These are phyloP conservation scores for Serendipita sp. DNA, from an alignment of 768 basidiomycete genomes.

Conservation along the genomic window DNA sequence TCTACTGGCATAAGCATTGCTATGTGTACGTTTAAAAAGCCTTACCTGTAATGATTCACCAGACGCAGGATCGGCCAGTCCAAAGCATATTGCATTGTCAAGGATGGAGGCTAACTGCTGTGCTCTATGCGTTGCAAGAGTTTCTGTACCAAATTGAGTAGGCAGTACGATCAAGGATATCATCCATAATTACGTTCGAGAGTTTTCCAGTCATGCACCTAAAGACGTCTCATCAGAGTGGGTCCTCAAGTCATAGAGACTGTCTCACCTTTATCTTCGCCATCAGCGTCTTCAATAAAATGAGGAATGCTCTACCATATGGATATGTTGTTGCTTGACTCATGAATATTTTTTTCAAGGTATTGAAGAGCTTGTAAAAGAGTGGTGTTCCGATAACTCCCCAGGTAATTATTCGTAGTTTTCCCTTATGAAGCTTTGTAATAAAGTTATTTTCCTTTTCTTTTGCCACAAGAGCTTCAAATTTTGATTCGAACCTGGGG, in stretches of 20 bases:
- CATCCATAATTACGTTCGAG: constrained; percentile 38
- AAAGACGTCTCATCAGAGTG: too few species aligned
- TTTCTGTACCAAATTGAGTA: too few species aligned
- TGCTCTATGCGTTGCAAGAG: constrained; percentile 17
- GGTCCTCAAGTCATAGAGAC: too few species aligned
- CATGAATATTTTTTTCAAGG: constrained; percentile 32
- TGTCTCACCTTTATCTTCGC: constrained; percentile 35
- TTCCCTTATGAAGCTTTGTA: constrained; percentile 39
- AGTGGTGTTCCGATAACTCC: constrained; percentile 47
- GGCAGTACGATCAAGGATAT: too few species aligned
- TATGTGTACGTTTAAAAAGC: neutral
- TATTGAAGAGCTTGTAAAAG: constrained; percentile 41
- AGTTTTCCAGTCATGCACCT: constrained; percentile 51
- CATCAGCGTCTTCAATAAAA: constrained; percentile 46
- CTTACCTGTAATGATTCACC: constrained; percentile 35
- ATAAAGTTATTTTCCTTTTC: constrained; percentile 51
- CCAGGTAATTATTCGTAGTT: constrained; percentile 46
- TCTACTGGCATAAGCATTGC: constrained; percentile 21
- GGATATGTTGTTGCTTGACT: constrained; percentile 33
- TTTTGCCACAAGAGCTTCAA: constrained; percentile 42
- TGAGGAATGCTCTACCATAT: constrained; percentile 38
- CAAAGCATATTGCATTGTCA: constrained; percentile 33
- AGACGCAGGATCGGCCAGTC: constrained; percentile 30
- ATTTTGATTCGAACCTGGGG: constrained; percentile 37
- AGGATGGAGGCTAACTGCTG: constrained; percentile 29